Percentiles rank a stretch among this genome's conserved stretches.
Evolutionary conservation across 139 green algal species (phyloP).

Genomic region (Chlorella vulgaris): DNA sequence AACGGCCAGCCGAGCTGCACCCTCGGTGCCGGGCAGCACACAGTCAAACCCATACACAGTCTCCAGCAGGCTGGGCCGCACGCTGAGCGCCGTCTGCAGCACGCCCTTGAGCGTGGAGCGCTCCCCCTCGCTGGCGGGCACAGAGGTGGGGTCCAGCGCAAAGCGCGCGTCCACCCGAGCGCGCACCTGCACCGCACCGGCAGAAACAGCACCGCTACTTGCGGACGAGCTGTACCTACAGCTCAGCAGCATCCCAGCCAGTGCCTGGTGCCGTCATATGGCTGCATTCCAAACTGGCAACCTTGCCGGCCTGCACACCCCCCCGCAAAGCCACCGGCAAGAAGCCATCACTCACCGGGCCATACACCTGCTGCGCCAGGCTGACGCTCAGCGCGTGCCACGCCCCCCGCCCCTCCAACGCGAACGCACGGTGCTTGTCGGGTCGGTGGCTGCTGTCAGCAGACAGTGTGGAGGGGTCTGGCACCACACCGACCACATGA

Average conservation of each 20-base stretch:
- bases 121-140: constrained; percentile 46
- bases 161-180: constrained; percentile 66
- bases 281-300: background rate
- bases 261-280: too few relatives aligned
- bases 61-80: constrained; percentile 68
- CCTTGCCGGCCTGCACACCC: background rate
- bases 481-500: constrained; percentile 38
- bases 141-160: constrained; percentile 53
- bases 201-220: too few relatives aligned
- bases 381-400: constrained; percentile 77
- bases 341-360: constrained; percentile 43
- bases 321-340: background rate
- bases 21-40: constrained; percentile 62
- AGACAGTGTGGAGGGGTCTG: constrained; percentile 7
- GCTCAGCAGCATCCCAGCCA: too few relatives aligned
- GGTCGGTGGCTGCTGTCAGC: constrained; percentile 22
- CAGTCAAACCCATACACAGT: constrained; percentile 58
- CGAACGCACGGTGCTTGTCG: constrained; percentile 62
- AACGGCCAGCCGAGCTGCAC: constrained; percentile 59
- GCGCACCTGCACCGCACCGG: constrained; percentile 47
- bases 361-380: constrained; percentile 75
- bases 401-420: constrained; percentile 62
- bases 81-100: constrained; percentile 42
- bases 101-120: constrained; percentile 45
- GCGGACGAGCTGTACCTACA: too few relatives aligned